Conservation (phyloP, 148 eudicot genomes). For the Linanthus parryae region DNA sequence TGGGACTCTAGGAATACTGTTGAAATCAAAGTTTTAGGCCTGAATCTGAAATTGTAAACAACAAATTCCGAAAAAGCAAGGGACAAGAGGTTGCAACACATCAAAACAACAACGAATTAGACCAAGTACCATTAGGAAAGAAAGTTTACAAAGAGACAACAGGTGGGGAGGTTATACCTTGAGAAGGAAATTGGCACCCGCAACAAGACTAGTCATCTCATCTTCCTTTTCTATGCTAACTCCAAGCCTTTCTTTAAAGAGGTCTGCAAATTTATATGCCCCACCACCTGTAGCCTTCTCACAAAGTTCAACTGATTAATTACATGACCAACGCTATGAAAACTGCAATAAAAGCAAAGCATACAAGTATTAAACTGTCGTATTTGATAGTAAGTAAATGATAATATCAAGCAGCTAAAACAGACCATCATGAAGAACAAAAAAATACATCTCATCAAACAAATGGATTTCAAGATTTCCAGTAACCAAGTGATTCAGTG, state of each 20-base stretch:
- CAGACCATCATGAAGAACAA: too few relatives aligned
- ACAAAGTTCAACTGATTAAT: slow-evolving; percentile 25
- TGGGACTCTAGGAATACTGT: too few relatives aligned
- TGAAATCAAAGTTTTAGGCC: too few relatives aligned
- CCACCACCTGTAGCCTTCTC: slow-evolving; percentile 99
- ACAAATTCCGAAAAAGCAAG: too few relatives aligned
- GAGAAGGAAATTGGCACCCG: slow-evolving; percentile 93
- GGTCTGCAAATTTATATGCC: slow-evolving; percentile 86
- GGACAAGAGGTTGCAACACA: too few relatives aligned
- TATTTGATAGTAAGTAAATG: background rate
- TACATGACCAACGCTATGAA: background rate
- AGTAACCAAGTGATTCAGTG: too few relatives aligned
- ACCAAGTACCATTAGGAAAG: too few relatives aligned
- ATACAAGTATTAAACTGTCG: background rate
- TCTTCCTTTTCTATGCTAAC: slow-evolving; percentile 96
- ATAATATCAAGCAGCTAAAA: background rate
- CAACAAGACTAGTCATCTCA: slow-evolving; percentile 89
- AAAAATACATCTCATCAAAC: background rate
- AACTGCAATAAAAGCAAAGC: background rate
- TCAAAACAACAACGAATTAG: too few relatives aligned
- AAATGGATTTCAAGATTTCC: too few relatives aligned
- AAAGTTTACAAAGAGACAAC: too few relatives aligned
- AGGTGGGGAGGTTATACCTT: slow-evolving; percentile 48
- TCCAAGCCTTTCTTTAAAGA: slow-evolving; percentile 93
- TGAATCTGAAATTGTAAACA: too few relatives aligned